Conservation (phyloP, 257 asterid genomes). For the Fraxinus cuspidata region DNA sequence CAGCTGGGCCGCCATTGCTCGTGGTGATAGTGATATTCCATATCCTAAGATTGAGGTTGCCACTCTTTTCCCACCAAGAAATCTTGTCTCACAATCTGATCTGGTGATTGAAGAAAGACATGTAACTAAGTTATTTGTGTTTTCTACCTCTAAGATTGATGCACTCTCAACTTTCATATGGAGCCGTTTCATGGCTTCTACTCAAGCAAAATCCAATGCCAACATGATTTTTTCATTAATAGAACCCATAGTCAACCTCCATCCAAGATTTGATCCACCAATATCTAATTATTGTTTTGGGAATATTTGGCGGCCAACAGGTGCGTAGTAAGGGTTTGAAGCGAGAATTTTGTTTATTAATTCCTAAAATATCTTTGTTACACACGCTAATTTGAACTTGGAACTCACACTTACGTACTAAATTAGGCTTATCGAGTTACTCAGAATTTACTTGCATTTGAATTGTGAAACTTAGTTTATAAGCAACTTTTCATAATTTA, state of each 20-base stretch:
- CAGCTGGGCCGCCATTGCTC: constrained; percentile 41
- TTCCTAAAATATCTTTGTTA: no score
- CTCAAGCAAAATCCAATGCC: constrained; percentile 22
- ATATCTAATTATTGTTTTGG: constrained; percentile 35
- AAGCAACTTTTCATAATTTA: no score
- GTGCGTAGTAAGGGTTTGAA: no score
- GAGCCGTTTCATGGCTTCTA: constrained; percentile 35
- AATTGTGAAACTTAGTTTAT: no score
- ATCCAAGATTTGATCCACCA: constrained; percentile 34
- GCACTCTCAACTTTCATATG: constrained; percentile 46
- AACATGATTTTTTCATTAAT: constrained; percentile 21
- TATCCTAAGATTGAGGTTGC: constrained; percentile 39
- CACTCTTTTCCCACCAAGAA: constrained; percentile 40
- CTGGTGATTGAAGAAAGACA: constrained; percentile 27
- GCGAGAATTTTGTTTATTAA: no score
- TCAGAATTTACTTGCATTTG: no score
- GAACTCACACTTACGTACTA: no score
- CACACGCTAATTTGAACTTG: no score
- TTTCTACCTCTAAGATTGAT: constrained; percentile 33
- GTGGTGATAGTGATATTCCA: neutral
- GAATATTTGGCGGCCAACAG: neutral
- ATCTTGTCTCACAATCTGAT: constrained; percentile 23
- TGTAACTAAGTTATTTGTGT: constrained; percentile 35
- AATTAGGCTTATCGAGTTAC: no score
- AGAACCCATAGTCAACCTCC: constrained; percentile 37